phyloP scores from a whole-genome alignment of 1,284 basidiomycete species.

The Xerocomus amazonicus region DNA sequence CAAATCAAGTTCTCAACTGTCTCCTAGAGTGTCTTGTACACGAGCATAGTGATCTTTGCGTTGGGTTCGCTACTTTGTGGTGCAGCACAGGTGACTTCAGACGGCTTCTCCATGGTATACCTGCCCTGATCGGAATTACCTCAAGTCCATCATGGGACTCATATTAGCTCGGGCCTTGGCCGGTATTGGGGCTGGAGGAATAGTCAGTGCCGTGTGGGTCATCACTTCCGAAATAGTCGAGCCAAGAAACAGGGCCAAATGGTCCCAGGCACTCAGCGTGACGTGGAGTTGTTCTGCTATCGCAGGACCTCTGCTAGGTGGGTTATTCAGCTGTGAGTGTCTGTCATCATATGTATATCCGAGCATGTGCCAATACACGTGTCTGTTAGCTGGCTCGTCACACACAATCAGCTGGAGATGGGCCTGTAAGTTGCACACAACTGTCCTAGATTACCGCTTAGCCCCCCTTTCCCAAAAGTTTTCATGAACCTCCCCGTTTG shows the following conservation, averaged over 20 bases:
- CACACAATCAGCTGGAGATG: conserved; percentile 64
- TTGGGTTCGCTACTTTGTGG: conserved; percentile 72
- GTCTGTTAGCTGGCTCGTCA: conserved; percentile 18
- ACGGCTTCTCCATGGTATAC: conserved; percentile 6
- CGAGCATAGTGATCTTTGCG: conserved; percentile 66
- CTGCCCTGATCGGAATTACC: conserved; percentile 18
- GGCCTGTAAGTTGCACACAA: conserved; percentile 59
- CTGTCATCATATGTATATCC: conserved; percentile 6
- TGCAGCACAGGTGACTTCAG: conserved; percentile 50
- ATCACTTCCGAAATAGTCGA: conserved; percentile 78
- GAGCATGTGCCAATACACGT: conserved; percentile 14
- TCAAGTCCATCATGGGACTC: conserved; percentile 58
- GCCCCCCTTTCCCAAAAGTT: conserved; percentile 42
- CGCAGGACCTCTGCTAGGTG: conserved; percentile 74
- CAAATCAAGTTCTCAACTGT: conserved; percentile 5
- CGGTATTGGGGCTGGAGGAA: conserved; percentile 76
- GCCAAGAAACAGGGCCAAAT: conserved; percentile 63
- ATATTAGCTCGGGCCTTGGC: conserved; percentile 56
- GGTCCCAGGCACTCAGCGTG: conserved; percentile 76
- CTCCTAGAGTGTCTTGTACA: conserved; percentile 56
- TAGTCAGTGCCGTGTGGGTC: conserved; percentile 78
- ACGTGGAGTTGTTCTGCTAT: conserved; percentile 82
- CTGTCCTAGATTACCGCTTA: conserved; percentile 9
- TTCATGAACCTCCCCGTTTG: conserved; percentile 79
- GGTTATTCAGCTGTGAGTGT: conserved; percentile 68